These are phyloP conservation scores for Stagonosporopsis rhizophila DNA, from an alignment of 2,329 filamentous ascomycete species.

Conservation along the genomic window DNA sequence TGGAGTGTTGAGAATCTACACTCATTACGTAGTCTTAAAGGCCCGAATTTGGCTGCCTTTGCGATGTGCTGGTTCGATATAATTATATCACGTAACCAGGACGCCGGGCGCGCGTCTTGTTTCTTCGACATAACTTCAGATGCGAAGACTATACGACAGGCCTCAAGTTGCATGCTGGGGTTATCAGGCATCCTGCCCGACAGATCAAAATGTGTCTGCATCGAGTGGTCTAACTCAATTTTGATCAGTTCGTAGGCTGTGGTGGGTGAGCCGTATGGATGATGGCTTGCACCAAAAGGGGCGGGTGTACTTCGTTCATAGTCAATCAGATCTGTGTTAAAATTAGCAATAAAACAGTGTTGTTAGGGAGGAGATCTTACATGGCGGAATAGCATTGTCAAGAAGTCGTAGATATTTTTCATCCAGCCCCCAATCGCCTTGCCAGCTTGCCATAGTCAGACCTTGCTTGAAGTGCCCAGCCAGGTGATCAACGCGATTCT, in stretches of 20 bases:
- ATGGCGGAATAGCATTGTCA: constrained; percentile 33
- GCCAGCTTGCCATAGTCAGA: constrained; percentile 34
- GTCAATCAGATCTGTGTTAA: constrained; percentile 30
- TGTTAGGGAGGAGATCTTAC: constrained; percentile 5
- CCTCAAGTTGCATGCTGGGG: constrained; percentile 34
- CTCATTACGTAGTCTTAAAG: constrained; percentile 26
- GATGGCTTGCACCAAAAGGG: constrained; percentile 31
- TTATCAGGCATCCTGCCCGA: constrained; percentile 29
- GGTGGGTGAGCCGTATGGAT: constrained; percentile 30
- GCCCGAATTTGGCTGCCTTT: constrained; percentile 30
- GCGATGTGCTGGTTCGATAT: constrained; percentile 31
- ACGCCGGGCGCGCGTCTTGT: constrained; percentile 11
- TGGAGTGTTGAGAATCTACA: constrained; percentile 6
- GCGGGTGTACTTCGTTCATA: constrained; percentile 29
- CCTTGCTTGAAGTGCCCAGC: constrained; percentile 38
- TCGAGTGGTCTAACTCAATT: constrained; percentile 32
- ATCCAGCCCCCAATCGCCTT: constrained; percentile 38
- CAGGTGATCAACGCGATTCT: constrained; percentile 33
- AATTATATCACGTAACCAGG: constrained; percentile 36
- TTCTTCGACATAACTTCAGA: constrained; percentile 23
- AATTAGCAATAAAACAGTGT: not conserved
- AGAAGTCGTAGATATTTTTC: constrained; percentile 20
- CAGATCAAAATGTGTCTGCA: constrained; percentile 32
- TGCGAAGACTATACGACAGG: constrained; percentile 38
- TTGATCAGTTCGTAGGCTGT: constrained; percentile 38